phyloP scores from a whole-genome alignment of 139 green algal genomes.

The Chlorella ohadii region DNA sequence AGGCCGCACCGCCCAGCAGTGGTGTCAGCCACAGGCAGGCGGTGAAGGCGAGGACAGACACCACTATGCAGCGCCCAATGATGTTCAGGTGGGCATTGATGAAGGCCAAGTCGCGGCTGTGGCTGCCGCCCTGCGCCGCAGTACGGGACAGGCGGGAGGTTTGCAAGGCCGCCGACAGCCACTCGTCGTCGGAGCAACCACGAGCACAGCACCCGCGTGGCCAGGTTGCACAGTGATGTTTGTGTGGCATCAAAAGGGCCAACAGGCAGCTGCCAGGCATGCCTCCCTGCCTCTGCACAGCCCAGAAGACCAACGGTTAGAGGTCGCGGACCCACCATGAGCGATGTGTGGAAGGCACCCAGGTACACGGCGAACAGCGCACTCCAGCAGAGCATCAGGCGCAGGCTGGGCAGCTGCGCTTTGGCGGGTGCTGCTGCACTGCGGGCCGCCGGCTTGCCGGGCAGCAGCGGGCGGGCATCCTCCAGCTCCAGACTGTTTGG shows the following conservation, averaged over 20 bases:
- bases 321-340: conserved; percentile 1
- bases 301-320: too few species aligned
- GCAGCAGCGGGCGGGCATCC: background rate
- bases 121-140: conserved; percentile 3
- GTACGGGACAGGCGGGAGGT: too few species aligned
- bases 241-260: background rate
- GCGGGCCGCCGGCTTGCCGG: background rate
- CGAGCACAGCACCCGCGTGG: too few species aligned
- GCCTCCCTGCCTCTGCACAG: background rate
- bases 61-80: background rate
- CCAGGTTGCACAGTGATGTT: too few species aligned
- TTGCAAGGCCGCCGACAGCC: too few species aligned
- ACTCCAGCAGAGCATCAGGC: background rate
- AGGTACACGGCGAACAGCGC: background rate
- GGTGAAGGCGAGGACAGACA: background rate
- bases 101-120: conserved; percentile 8
- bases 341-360: background rate
- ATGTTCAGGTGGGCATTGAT: conserved; percentile 30
- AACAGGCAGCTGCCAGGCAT: background rate
- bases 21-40: background rate
- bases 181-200: too few species aligned
- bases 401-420: background rate
- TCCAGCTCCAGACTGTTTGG: background rate
- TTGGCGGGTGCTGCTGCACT: background rate
- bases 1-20: background rate